A percentile compares a stretch with the other conserved stretches of the same genome.
These are phyloP conservation scores for Pachyrhizus erosus DNA, from an alignment of 306 rosid species.

Conservation along the genomic window DNA sequence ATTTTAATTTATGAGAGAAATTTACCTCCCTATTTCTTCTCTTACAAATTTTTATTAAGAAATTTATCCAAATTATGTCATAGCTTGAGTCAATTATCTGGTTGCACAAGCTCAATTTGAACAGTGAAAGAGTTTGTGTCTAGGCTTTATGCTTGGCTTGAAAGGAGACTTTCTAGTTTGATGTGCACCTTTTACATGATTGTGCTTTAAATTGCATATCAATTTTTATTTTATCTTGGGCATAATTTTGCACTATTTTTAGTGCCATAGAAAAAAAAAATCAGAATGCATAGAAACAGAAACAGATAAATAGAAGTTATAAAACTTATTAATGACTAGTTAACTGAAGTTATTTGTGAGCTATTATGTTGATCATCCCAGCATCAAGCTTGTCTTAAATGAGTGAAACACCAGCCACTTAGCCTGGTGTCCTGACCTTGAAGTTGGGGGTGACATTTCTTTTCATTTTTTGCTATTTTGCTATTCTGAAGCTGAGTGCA, in stretches of 20 bases:
- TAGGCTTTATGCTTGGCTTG: conserved; percentile 26
- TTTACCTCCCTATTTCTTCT: background rate
- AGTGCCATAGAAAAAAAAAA: conserved; percentile 8
- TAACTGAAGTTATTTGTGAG: conserved; percentile 12
- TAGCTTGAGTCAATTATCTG: conserved; percentile 22
- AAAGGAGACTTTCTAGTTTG: conserved; percentile 20
- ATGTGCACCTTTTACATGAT: background rate
- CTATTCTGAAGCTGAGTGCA: conserved; percentile 55
- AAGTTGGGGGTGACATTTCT: background rate
- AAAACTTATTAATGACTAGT: background rate
- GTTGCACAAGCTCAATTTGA: conserved; percentile 21
- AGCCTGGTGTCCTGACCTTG: background rate
- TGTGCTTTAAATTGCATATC: background rate
- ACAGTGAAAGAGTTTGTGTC: background rate
- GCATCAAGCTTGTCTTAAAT: conserved; percentile 17
- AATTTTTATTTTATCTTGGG: conserved; percentile 10
- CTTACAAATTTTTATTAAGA: background rate
- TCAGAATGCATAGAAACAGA: conserved; percentile 1
- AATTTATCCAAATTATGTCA: background rate
- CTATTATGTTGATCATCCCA: conserved; percentile 11
- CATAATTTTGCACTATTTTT: background rate
- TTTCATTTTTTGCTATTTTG: conserved; percentile 26
- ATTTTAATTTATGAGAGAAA: background rate
- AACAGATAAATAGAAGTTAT: background rate
- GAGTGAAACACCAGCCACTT: conserved; percentile 3